Conservation (phyloP, 176 grass and related monocot genomes). For the Rhynchospora breviuscula region DNA sequence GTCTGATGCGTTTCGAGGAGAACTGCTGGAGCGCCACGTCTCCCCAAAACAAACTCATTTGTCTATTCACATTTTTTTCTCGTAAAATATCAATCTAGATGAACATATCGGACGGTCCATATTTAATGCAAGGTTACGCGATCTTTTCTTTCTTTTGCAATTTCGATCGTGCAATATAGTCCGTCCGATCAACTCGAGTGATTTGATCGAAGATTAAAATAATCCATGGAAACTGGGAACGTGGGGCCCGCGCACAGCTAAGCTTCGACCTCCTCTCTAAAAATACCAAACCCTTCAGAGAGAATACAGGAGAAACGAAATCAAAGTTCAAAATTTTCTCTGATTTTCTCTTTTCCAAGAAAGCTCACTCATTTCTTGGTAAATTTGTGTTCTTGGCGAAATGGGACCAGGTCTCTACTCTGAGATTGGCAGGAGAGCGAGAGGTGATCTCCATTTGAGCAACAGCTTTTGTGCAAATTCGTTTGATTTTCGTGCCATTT, state of each 20-base stretch:
- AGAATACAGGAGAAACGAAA: neutral
- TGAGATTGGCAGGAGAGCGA: slow-evolving; percentile 77
- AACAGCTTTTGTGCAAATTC: neutral
- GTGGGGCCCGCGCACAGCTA: neutral
- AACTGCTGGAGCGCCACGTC: neutral
- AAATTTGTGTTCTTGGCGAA: neutral
- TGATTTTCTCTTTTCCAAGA: neutral
- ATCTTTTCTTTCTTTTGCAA: neutral
- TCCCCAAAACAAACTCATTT: neutral
- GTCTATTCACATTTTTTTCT: neutral
- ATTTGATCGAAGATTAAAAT: neutral
- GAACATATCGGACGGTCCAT: neutral
- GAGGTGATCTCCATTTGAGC: slow-evolving; percentile 31
- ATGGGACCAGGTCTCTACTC: slow-evolving; percentile 74
- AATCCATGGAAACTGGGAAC: neutral
- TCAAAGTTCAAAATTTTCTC: neutral
- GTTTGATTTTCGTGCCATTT: neutral
- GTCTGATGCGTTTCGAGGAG: no score
- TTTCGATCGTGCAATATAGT: neutral
- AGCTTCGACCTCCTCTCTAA: slow-evolving; percentile 7
- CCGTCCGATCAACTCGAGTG: neutral
- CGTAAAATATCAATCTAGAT: neutral
- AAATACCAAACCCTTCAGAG: neutral
- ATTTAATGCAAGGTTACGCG: neutral
- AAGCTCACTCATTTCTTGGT: neutral